Conservation (phyloP, 805 yeast genomes). For the Wickerhamiella domercqiae region DNA sequence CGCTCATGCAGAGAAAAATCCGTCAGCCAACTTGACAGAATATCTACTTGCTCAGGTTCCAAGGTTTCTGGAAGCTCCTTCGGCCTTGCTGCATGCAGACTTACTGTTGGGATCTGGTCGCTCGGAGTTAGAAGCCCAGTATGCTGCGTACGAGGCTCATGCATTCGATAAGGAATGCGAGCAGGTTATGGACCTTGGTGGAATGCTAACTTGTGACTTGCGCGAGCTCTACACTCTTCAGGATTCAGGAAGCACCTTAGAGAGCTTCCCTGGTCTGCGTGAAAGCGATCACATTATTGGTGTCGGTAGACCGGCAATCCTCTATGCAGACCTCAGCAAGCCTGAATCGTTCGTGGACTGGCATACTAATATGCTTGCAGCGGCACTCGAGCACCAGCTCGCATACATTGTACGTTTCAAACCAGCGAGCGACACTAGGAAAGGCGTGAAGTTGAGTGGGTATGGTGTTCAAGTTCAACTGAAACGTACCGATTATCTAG, state of each 20-base stretch:
- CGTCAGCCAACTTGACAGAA: constrained; percentile 12
- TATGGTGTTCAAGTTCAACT: constrained; percentile 53
- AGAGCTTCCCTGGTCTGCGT: constrained; percentile 13
- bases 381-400: constrained; percentile 49
- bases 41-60: constrained; percentile 14
- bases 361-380: constrained; percentile 41
- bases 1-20: constrained; percentile 10
- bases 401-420: constrained; percentile 65
- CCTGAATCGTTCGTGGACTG: constrained; percentile 34
- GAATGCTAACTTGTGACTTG: constrained; percentile 42
- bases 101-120: constrained; percentile 35
- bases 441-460: constrained; percentile 27
- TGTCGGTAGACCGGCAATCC: constrained; percentile 35
- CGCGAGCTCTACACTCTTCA: constrained; percentile 71
- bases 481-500: constrained; percentile 53
- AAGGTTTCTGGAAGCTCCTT: constrained; percentile 10
- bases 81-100: constrained; percentile 28
- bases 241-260: constrained; percentile 15
- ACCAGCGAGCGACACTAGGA: constrained; percentile 22
- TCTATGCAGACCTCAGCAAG: constrained; percentile 53
- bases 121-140: constrained; percentile 55
- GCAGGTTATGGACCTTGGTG: constrained; percentile 40
- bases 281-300: constrained; percentile 59
- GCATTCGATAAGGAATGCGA: constrained; percentile 24
- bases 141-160: constrained; percentile 32